Evolutionary conservation across 192 early-diverging fungal genomes (phyloP).

Genomic region (Mortierella hygrophila): DNA sequence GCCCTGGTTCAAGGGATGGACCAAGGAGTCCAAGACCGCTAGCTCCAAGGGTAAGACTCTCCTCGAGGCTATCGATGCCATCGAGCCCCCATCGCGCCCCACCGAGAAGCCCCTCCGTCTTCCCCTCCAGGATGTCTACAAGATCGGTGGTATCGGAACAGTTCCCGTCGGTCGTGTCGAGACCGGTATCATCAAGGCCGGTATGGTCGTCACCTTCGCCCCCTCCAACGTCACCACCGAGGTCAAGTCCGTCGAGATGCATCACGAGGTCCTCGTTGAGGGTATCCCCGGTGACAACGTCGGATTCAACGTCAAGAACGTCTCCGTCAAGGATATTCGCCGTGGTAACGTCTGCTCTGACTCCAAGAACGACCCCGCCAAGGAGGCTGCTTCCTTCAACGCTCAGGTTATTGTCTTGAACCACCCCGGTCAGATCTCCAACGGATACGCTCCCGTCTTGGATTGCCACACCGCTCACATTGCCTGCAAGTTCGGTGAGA

Average conservation of each 20-base stretch:
- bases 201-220: constrained; percentile 91
- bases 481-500: constrained; percentile 95
- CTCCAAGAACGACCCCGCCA: constrained; percentile 98
- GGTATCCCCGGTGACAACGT: constrained; percentile 97
- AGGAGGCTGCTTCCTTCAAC: constrained; percentile 89
- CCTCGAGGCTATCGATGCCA: constrained; percentile 94
- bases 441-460: constrained; percentile 95
- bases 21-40: constrained; percentile 88
- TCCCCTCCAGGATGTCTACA: constrained; percentile 98
- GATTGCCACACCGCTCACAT: constrained; percentile 98
- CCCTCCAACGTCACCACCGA: constrained; percentile 91
- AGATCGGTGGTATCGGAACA: constrained; percentile 97
- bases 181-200: constrained; percentile 94
- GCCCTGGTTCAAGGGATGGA: constrained; percentile 99
- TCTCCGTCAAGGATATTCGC: constrained; percentile 97
- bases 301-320: constrained; percentile 99
- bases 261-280: constrained; percentile 92
- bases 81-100: constrained; percentile 91
- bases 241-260: constrained; percentile 99
- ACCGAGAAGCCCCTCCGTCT: constrained; percentile 96
- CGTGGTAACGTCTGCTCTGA: constrained; percentile 96
- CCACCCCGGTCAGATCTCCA: constrained; percentile 95
- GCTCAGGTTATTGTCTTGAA: constrained; percentile 98
- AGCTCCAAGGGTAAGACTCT: constrained; percentile 82
- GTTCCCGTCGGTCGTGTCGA: constrained; percentile 98